Conservation (phyloP, 2,329 filamentous ascomycete species). For the Fonsecaea multimorphosa region DNA sequence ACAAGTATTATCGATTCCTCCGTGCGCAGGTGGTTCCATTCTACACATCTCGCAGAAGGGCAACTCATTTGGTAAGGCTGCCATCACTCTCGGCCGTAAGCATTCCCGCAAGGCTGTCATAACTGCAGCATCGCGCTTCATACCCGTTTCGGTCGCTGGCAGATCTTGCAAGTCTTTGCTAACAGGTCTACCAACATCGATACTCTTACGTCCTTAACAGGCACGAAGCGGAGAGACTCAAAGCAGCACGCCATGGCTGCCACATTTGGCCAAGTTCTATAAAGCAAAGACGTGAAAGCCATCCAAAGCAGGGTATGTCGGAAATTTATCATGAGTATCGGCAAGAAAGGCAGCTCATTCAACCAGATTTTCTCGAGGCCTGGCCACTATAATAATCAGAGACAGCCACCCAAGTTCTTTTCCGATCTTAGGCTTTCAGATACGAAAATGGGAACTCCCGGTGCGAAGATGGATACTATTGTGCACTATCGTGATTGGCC, state of each 20-base stretch:
- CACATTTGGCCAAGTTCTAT: not conserved
- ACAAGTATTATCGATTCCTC: not conserved
- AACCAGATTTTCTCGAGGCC: not conserved
- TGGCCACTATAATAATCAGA: not conserved
- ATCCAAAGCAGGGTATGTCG: not conserved
- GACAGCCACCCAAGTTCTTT: not conserved
- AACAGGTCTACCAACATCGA: not conserved
- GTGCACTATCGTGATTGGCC: constrained; percentile 56
- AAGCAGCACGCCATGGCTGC: not conserved
- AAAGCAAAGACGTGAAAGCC: not conserved
- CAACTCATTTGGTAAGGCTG: not conserved
- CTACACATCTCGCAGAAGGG: not conserved
- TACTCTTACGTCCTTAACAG: constrained; percentile 28
- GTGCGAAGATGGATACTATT: not conserved
- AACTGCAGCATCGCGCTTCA: constrained; percentile 20
- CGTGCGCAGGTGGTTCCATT: not conserved
- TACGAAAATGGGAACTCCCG: constrained; percentile 8
- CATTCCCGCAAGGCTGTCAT: constrained; percentile 15
- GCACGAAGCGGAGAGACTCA: constrained; percentile 21
- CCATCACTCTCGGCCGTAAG: constrained; percentile 26
- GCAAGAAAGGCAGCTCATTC: not conserved
- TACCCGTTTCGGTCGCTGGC: constrained; percentile 21
- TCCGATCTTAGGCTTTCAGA: not conserved
- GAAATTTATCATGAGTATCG: constrained; percentile 2
- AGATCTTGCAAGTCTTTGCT: not conserved